Evolutionary conservation across 495 filamentous ascomycete genomes (phyloP), one percentile per base, ranked within the genome.

Genomic region (Xylaria acuta): DNA sequence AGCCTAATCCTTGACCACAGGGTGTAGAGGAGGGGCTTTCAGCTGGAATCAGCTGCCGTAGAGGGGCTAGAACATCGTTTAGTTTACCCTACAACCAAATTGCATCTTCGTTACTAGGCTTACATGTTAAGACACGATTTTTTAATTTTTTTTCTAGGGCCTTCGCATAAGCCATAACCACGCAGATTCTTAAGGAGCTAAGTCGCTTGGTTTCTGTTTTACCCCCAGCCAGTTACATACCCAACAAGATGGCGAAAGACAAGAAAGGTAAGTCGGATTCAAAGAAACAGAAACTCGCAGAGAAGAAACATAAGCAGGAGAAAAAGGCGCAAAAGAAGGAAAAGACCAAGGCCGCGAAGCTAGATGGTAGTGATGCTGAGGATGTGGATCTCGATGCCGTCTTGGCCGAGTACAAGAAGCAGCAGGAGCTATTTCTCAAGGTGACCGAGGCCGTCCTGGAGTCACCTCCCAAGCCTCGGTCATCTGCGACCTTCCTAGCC

Each of bases 311-410:
- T 67, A 91, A 91, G 79, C 90, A 90, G 77, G 86, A 87, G 66
- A 86, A 85, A 70, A 88, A 91, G 75, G 88, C 87, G 7, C 87
- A 90, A 67, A 91, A 91, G 79, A 92, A 90, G 71, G 82, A 83
- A 51, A 90, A 89, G 73, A 78, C 79, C 40, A 89, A 88, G 71
- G 72, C 76, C 11, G 76, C 84, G 51, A 85, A 86, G 71, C 76
- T 84, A 49, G 90, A 88, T 32, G 93, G 94, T 77, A 94, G 92
- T 79, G 92, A 96, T 77, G 92, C 84, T 47, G 94, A 97, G 82
- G 94, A 97, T 75, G 90, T 95, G n/a, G 96, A 99, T 82, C 84
- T 99, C 53, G 96, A 99, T 80, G 90, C 91, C n/a, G 94, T 99
- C n/a, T 90, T 98, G 16, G 94, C 94, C 22, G 93, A 96, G 82